Evolutionary conservation across 345 rosid genomes (phyloP).

Genomic region (Brassica carinata): DNA sequence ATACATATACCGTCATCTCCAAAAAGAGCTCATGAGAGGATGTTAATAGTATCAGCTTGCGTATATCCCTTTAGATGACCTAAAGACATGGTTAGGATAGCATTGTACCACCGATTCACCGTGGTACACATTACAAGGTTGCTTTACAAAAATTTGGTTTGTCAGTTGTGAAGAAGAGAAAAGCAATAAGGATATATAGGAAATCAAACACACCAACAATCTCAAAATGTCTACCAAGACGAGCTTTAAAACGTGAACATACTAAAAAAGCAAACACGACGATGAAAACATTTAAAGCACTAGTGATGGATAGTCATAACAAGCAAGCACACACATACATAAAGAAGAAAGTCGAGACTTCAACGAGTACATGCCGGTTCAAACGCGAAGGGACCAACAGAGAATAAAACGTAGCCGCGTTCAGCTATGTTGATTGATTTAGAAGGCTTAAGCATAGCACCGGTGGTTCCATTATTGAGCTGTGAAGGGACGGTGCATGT

Average conservation of each 20-base stretch:
- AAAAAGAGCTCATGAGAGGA: not conserved
- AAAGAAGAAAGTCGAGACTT: not conserved
- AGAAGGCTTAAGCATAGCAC: constrained; percentile 43
- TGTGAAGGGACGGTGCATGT: constrained; percentile 51
- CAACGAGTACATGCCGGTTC: constrained; percentile 6
- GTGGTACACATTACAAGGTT: not conserved
- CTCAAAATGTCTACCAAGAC: not conserved
- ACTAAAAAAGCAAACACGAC: not conserved
- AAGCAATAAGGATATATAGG: too few relatives aligned
- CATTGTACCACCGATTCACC: not conserved
- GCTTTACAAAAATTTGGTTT: not conserved
- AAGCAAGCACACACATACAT: not conserved
- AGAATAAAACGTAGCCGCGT: not conserved
- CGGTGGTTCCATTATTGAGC: constrained; percentile 60
- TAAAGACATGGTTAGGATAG: not conserved
- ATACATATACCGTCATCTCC: not conserved
- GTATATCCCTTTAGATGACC: not conserved
- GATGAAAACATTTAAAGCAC: not conserved
- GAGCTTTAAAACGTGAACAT: not conserved
- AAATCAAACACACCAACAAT: not conserved
- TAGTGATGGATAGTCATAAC: not conserved
- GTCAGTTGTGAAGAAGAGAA: not conserved
- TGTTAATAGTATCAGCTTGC: not conserved
- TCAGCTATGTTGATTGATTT: not conserved
- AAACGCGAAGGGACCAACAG: constrained; percentile 15